phyloP scores from a whole-genome alignment of 2,329 filamentous ascomycete genomes.

The Aspergillus sp. region DNA sequence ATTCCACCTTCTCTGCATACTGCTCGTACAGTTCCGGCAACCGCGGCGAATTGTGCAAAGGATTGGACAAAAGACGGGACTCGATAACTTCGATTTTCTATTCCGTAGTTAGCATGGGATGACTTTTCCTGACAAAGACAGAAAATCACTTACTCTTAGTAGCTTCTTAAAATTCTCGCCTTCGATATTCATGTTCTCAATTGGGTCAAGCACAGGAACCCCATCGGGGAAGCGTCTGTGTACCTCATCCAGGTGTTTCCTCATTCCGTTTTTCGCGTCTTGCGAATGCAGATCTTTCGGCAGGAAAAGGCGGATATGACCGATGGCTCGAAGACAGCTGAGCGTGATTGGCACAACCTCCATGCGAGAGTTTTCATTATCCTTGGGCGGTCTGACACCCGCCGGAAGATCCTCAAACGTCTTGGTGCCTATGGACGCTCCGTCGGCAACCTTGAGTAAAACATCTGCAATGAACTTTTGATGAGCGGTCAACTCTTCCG shows the following conservation, averaged over 20 bases:
- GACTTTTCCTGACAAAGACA: background rate
- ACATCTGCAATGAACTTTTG: slow-evolving; percentile 81
- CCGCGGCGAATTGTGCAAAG: slow-evolving; percentile 83
- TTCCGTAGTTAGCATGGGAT: slow-evolving; percentile 12
- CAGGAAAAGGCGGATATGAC: slow-evolving; percentile 77
- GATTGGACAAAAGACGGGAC: slow-evolving; percentile 80
- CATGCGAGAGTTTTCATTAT: slow-evolving; percentile 64
- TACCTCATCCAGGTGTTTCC: slow-evolving; percentile 70
- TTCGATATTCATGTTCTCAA: slow-evolving; percentile 92
- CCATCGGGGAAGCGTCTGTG: slow-evolving; percentile 88
- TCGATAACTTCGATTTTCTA: slow-evolving; percentile 96
- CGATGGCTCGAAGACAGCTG: slow-evolving; percentile 77
- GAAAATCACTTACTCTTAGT: slow-evolving; percentile 51
- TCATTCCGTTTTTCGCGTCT: slow-evolving; percentile 64
- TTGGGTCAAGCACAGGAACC: slow-evolving; percentile 79
- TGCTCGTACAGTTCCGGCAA: slow-evolving; percentile 81
- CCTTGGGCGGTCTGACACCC: slow-evolving; percentile 55
- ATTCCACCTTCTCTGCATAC: slow-evolving; percentile 73
- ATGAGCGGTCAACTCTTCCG: slow-evolving; percentile 66
- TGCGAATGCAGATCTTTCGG: slow-evolving; percentile 68
- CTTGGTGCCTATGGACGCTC: slow-evolving; percentile 48
- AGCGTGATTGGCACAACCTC: slow-evolving; percentile 83
- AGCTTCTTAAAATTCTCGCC: slow-evolving; percentile 93
- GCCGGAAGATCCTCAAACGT: slow-evolving; percentile 61
- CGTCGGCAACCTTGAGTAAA: slow-evolving; percentile 60